These are phyloP conservation scores for Pulveroboletus sp. DNA, from an alignment of 768 basidiomycete genomes.

Conservation along the genomic window DNA sequence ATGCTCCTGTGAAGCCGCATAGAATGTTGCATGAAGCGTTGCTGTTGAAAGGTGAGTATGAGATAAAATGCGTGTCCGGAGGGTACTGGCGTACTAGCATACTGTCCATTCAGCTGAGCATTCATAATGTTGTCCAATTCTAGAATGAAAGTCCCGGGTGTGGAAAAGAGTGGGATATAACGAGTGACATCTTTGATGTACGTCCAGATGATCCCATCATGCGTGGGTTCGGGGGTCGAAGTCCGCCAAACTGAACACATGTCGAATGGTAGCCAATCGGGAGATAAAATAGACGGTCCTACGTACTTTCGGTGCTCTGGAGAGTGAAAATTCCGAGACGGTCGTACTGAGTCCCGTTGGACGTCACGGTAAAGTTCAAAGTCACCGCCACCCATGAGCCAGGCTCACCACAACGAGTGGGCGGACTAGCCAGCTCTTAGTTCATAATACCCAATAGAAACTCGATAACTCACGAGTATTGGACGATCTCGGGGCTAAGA, in stretches of 20 bases:
- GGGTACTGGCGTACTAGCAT: constrained; percentile 47
- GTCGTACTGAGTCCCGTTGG: constrained; percentile 75
- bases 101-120: constrained; percentile 55
- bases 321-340: constrained; percentile 70
- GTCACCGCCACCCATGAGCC: constrained; percentile 75
- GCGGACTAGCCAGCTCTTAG: constrained; percentile 45
- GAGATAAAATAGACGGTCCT: background rate
- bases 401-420: constrained; percentile 61
- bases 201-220: constrained; percentile 73
- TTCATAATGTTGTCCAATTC: constrained; percentile 68
- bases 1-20: constrained; percentile 49
- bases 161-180: constrained; percentile 65
- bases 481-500: constrained; percentile 56
- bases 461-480: constrained; percentile 44
- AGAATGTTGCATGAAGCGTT: constrained; percentile 66
- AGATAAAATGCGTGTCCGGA: background rate
- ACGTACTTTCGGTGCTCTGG: constrained; percentile 70
- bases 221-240: constrained; percentile 72
- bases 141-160: constrained; percentile 64
- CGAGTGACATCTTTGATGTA: constrained; percentile 71
- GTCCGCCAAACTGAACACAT: constrained; percentile 62
- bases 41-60: constrained; percentile 37
- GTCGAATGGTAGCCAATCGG: background rate
- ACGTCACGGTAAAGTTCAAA: constrained; percentile 72
- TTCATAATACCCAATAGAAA: background rate